A percentile compares a stretch with the other conserved stretches of the same genome.
These are phyloP conservation scores for Neodidymelliopsis sp. DNA, from an alignment of 2,329 filamentous ascomycete species.

Conservation along the genomic window DNA sequence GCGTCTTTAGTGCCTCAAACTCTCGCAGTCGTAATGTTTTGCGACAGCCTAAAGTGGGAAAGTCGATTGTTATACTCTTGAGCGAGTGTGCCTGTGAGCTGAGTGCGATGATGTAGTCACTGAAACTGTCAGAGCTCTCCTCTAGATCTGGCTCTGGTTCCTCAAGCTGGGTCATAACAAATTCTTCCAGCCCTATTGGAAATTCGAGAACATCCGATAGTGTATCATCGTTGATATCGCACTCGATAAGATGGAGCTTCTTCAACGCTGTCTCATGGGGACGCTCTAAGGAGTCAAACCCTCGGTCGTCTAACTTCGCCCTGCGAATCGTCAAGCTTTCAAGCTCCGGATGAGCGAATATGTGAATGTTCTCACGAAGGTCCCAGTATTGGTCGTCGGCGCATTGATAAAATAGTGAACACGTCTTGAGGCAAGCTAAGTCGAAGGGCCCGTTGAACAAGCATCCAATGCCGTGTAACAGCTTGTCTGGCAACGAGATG, in stretches of 20 bases:
- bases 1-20: constrained; percentile 33
- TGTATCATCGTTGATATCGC: constrained; percentile 44
- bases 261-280: constrained; percentile 41
- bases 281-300: constrained; percentile 41
- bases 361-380: constrained; percentile 45
- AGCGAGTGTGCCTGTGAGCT: constrained; percentile 39
- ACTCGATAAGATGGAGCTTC: constrained; percentile 39
- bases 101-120: constrained; percentile 41
- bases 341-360: constrained; percentile 42
- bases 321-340: constrained; percentile 39
- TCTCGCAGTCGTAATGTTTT: constrained; percentile 40
- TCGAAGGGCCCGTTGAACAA: constrained; percentile 46
- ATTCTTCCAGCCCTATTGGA: constrained; percentile 41
- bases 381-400: constrained; percentile 44
- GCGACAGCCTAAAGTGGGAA: constrained; percentile 36
- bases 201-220: constrained; percentile 42
- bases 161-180: constrained; percentile 42
- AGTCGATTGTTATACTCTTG: constrained; percentile 41
- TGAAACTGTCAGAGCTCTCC: constrained; percentile 43
- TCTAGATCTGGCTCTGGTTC: constrained; percentile 42
- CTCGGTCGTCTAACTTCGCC: constrained; percentile 41
- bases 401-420: constrained; percentile 43
- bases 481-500: constrained; percentile 39
- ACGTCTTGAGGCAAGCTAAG: constrained; percentile 41
- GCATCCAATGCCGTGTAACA: constrained; percentile 41